Conservation (phyloP, 1,139 yeast species). For the Hansenula lynferdii region DNA sequence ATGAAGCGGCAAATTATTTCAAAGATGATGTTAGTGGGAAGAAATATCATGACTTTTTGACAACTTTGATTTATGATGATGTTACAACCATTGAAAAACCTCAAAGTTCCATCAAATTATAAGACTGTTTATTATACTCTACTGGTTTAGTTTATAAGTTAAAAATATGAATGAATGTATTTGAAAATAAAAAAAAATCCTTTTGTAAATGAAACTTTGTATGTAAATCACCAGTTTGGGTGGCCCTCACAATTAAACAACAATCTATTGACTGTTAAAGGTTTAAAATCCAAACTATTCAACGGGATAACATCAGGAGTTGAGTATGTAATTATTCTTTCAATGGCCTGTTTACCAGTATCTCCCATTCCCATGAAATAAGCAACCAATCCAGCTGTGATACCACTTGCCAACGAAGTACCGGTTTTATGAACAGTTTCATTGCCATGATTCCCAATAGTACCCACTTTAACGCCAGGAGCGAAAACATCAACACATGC, state of each 20-base stretch:
- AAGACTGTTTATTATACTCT: too few species aligned
- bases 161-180: too few species aligned
- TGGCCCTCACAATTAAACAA: conserved; percentile 35
- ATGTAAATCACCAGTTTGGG: conserved; percentile 30
- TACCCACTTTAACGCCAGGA: conserved; percentile 48
- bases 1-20: conserved; percentile 54
- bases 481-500: conserved; percentile 63
- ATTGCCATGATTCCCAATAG: conserved; percentile 28
- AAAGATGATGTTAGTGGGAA: conserved; percentile 65
- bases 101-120: too few species aligned
- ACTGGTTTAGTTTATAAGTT: too few species aligned
- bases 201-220: too few species aligned
- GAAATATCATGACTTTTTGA: conserved; percentile 61
- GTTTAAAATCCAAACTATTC: conserved; percentile 23
- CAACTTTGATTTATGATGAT: conserved; percentile 54
- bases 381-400: conserved; percentile 68
- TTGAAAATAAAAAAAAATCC: too few species aligned
- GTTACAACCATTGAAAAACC: conserved; percentile 37
- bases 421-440: conserved; percentile 47
- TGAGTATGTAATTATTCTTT: conserved; percentile 27
- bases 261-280: conserved; percentile 34
- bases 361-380: conserved; percentile 60
- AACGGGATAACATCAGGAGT: conserved; percentile 25
- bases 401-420: conserved; percentile 76
- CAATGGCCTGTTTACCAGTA: conserved; percentile 34